These are phyloP conservation scores for Leccinum subtestaceum DNA, from an alignment of 768 basidiomycete genomes.

Conservation along the genomic window DNA sequence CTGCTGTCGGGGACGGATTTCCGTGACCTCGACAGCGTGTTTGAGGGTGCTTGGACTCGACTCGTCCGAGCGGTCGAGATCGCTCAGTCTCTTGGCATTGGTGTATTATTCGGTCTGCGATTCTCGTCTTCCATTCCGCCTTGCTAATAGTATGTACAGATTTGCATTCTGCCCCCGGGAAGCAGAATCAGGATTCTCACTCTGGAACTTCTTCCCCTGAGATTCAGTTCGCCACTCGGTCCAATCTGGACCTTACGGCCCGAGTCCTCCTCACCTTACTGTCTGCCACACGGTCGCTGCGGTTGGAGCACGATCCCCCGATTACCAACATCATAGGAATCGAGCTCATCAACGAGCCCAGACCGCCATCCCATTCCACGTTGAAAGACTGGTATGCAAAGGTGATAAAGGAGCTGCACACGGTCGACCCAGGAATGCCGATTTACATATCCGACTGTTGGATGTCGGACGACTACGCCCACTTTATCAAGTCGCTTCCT, in stretches of 20 bases:
- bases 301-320: slow-evolving; percentile 43
- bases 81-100: slow-evolving; percentile 58
- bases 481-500: slow-evolving; percentile 43
- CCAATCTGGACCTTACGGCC: slow-evolving; percentile 46
- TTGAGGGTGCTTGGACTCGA: slow-evolving; percentile 64
- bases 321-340: slow-evolving; percentile 51
- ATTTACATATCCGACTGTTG: slow-evolving; percentile 77
- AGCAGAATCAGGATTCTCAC: slow-evolving; percentile 69
- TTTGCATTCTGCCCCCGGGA: slow-evolving; percentile 72
- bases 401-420: slow-evolving; percentile 52
- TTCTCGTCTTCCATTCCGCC: slow-evolving; percentile 8
- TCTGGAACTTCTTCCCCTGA: slow-evolving; percentile 53
- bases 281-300: slow-evolving; percentile 39
- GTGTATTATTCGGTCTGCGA: slow-evolving; percentile 64
- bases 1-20: slow-evolving; percentile 69
- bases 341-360: slow-evolving; percentile 61
- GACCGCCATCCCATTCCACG: slow-evolving; percentile 44
- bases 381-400: slow-evolving; percentile 63
- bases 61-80: slow-evolving; percentile 57
- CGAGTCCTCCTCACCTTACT: slow-evolving; percentile 47
- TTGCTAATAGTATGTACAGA: slow-evolving; percentile 41
- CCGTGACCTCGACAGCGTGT: slow-evolving; percentile 45
- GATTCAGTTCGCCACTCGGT: slow-evolving; percentile 47
- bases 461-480: slow-evolving; percentile 62
- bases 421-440: slow-evolving; percentile 54